Evolutionary conservation across 805 yeast species (phyloP), one percentile per base, ranked within the genome.

Genomic region (Soucietia sequanensis): DNA sequence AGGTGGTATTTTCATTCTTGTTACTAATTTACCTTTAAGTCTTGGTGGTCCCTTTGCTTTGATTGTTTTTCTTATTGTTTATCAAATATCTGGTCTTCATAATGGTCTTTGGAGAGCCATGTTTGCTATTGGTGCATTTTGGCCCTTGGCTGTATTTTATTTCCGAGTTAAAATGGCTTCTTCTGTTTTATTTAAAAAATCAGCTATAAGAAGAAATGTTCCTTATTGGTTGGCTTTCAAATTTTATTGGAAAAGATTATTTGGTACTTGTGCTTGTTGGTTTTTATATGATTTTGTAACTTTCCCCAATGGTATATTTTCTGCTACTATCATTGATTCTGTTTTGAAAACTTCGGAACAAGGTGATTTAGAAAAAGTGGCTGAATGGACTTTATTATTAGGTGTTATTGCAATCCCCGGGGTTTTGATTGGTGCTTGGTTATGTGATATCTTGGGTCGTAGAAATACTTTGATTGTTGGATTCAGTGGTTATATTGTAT

Each of bases 11-110:
- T 80, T 83, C 48, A 71, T 75, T 22, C 45, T 84, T 55, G 82
- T 80, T 21, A 83, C 91, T 12, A 84, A 84, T 54, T 62, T 84
- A 31, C 93, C 91, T 2, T 61, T 84, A 27, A 70, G 84, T 3
- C 67, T 84, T 26, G 93, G 95, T 33, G 88, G 88, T 4, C 91
- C 91, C n/a, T 76, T 84, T 53, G 84, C 87, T 11, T 55, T 81
- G 33, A 70, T 72, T 31, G 68, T 84, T 23, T 84, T 84, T 50
- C 65, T 84, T 48, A 80, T 84, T 46, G 88, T 84, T 8, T 72
- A 76, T 59, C 68, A 71, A 34, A 81, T 81, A 31, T 75, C 81
- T 21, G 62, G 62, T 6, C 41, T 59, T 11, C 75, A 71, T 42
- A 59, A 60, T 11, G 81, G 81, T 2, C 57, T 81, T 23, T 83